Base-by-base conservation (phyloP, 257 asterid genomes). In the Buddleja alternifolia region DNA sequence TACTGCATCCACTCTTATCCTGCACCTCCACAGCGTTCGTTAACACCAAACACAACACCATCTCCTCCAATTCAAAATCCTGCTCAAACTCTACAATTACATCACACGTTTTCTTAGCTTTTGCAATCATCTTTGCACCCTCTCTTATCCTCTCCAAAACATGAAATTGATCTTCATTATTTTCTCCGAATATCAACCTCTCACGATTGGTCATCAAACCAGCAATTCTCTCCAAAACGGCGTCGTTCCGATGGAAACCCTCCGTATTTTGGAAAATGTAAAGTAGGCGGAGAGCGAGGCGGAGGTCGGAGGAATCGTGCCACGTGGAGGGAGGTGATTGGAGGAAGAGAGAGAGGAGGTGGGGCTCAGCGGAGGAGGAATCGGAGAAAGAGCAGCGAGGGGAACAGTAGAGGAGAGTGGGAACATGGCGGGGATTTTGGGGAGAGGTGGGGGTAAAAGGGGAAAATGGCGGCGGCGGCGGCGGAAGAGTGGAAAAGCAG, bases 21-120 rank as follows among this genome's bases (percentile, higher is more conserved):
- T 73, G 82, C 73, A 92, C 95, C 79, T 92, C 95, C 62, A 81
- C 94, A 0, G 95, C 85, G 60, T 92, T 92, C 4, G 93, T 84
- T 56, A 81, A 67, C 63, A 92, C 94, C 83, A 89, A 70, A 61
- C 98, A 85, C 74, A 89, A 29, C 66, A 87, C 66, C 73, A 76
- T 84, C 79, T 80, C 96, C 80, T 69, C 86, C 71, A 73, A 24
- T 9, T 7, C 68, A 37, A 15, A 69, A 3, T 56, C 78, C 20
- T 44, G 65, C 8, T 14, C 16, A 14, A 45, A 14, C 16, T 10
- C 73, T 14, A 3, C 72, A 25, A 55, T 51, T 36, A 17, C 53
- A 16, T 34, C 53, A 34, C 67, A 8, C 50, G 60, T 54, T 50
- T 75, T 73, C 78, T 86, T 78, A 5, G 88, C 86, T 47, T 39